phyloP scores from a whole-genome alignment of 2,329 filamentous ascomycete genomes.

The Dendrostoma leiphaemia region DNA sequence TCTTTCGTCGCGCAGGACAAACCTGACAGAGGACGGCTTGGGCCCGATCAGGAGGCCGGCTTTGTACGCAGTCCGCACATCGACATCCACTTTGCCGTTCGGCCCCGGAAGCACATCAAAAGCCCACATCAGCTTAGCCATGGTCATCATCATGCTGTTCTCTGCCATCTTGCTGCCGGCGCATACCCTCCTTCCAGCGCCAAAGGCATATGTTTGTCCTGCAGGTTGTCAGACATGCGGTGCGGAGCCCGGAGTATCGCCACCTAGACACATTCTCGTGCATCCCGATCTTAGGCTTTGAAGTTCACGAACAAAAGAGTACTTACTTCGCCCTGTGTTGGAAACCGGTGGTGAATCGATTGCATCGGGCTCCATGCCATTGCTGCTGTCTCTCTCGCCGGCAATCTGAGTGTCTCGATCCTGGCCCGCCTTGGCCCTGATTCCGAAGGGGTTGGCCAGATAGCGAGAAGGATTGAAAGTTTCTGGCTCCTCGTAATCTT shows the following conservation, averaged over 20 bases:
- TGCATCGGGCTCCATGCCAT: too few relatives aligned
- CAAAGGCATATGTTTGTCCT: conserved; percentile 12
- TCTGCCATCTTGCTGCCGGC: conserved; percentile 10
- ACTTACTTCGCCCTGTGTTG: neutral
- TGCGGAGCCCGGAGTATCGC: too few relatives aligned
- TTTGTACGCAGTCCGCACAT: neutral
- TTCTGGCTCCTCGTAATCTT: conserved; percentile 19
- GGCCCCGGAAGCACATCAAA: conserved; percentile 7
- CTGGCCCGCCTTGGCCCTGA: too few relatives aligned
- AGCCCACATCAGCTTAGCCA: conserved; percentile 17
- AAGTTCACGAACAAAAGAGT: too few relatives aligned
- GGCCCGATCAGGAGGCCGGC: conserved; percentile 4
- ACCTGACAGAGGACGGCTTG: conserved; percentile 1
- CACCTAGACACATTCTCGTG: too few relatives aligned
- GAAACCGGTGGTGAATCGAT: neutral
- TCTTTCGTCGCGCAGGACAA: conserved; percentile 2
- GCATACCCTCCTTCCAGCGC: conserved; percentile 11
- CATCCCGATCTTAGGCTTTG: too few relatives aligned
- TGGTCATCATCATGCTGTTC: conserved; percentile 6
- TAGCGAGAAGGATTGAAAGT: conserved; percentile 19
- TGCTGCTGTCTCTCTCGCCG: too few relatives aligned
- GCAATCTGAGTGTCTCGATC: too few relatives aligned
- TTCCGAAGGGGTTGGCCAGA: conserved; percentile 15
- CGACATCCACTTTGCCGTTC: neutral
- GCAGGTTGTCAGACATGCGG: too few relatives aligned